Base-by-base conservation (phyloP, 352 stramenopile species). In the Phytophthora megakarya region DNA sequence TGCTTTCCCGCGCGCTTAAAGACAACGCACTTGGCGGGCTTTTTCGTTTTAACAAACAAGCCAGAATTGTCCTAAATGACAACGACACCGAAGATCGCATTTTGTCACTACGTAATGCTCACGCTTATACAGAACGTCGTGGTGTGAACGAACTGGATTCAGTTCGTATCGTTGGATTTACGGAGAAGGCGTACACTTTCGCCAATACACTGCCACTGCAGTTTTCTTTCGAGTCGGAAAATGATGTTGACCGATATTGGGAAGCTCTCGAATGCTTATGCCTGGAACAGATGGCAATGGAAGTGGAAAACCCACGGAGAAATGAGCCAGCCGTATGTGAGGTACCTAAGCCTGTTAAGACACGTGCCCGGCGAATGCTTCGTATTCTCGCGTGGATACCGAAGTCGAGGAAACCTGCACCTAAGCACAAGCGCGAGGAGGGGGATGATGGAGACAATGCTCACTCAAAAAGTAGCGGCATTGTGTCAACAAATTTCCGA, bases 251-350 rank as follows among this genome's bases (percentile, higher is more conserved):
- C 50, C 65, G 61, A 2, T 95, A 89, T 56, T 95, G 86, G 86
- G 84, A 93, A 54, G 76, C 84, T 11, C 64, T 95, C 0, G 81
- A 95, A 52, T 92, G 86, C 37, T 60, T 93, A 1, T 93, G 83
- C 45, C 65, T 93, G 3, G 86, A 95, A 57, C 66, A 87, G 38
- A 88, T 95, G 81, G 73, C 87, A 16, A 92, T 90, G 80, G 84
- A 93, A 61, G 80, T 93, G 11, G 59, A 70, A 26, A 79, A 77
- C 16, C 81, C 80, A 10, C 66, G 66, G 13, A 74, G 60, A 23
- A 88, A 90, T 40, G 82, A 80, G 16, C 76, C 80, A 12, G 49
- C 59, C 0, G 82, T 93, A 11, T 80, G 80, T 51, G 67, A 80
- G 50, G 74, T 92, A 13, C 85, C 85, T 13, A 78, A 90, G 22